These are phyloP conservation scores for Phytophthora lateralis DNA, from an alignment of 352 stramenopile genomes.

Conservation along the genomic window DNA sequence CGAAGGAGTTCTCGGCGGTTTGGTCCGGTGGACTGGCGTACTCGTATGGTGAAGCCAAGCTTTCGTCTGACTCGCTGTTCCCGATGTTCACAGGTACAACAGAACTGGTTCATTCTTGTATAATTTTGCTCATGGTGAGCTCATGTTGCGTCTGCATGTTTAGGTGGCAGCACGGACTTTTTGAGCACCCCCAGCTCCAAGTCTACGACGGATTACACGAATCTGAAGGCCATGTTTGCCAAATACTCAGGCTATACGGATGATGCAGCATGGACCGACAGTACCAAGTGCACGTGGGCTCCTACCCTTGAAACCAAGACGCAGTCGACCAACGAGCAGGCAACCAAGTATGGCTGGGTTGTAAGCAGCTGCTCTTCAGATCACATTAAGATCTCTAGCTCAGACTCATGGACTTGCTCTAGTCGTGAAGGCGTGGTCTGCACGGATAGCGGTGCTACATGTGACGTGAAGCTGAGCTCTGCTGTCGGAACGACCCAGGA, in stretches of 20 bases:
- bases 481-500: constrained; percentile 73
- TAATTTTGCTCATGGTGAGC: constrained; percentile 4
- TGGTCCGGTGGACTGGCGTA: constrained; percentile 87
- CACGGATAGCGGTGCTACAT: constrained; percentile 61
- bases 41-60: constrained; percentile 86
- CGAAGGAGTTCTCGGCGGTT: constrained; percentile 73
- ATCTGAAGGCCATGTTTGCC: constrained; percentile 71
- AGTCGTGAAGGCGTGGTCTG: constrained; percentile 78
- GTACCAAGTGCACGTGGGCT: constrained; percentile 68
- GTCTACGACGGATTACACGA: constrained; percentile 67
- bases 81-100: constrained; percentile 80
- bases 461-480: constrained; percentile 62
- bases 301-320: constrained; percentile 62
- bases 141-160: constrained; percentile 17
- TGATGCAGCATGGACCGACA: constrained; percentile 57
- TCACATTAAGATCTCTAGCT: constrained; percentile 57
- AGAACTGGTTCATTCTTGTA: not conserved
- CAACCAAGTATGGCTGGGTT: constrained; percentile 68
- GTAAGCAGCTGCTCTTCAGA: constrained; percentile 57
- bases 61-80: constrained; percentile 68
- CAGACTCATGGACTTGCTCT: constrained; percentile 75
- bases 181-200: constrained; percentile 65
- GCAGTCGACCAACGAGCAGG: constrained; percentile 58
- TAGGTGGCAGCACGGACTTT: constrained; percentile 71
- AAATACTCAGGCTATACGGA: constrained; percentile 68